Percentiles rank a stretch among this genome's conserved stretches.
These are phyloP conservation scores for Phylloporus sp. DNA, from an alignment of 768 basidiomycete species.

Conservation along the genomic window DNA sequence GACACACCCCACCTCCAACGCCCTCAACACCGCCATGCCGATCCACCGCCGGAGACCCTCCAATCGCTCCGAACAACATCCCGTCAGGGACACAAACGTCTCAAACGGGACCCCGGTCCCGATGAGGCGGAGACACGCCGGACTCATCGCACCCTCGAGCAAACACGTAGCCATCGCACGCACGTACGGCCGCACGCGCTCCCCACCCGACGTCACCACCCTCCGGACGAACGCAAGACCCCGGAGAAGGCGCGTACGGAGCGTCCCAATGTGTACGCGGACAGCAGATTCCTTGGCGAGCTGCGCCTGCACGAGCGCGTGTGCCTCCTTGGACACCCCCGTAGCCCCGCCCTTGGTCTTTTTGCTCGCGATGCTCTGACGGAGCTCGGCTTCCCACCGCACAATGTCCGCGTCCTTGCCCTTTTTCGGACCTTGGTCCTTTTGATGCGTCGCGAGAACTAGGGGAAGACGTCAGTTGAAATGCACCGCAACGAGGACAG, in stretches of 20 bases:
- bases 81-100: constrained; percentile 69
- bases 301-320: constrained; percentile 78
- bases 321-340: constrained; percentile 75
- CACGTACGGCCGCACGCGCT: constrained; percentile 51
- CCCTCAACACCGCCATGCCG: constrained; percentile 79
- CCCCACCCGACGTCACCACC: constrained; percentile 42
- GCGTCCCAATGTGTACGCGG: constrained; percentile 49
- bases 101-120: constrained; percentile 49
- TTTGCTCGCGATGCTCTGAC: constrained; percentile 78
- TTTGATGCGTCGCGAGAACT: constrained; percentile 65
- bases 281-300: constrained; percentile 72
- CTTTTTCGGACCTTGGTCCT: constrained; percentile 49
- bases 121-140: constrained; percentile 52
- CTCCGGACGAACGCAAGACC: constrained; percentile 68
- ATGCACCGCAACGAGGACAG: too few relatives aligned
- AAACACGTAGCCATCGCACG: constrained; percentile 55
- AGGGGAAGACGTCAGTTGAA: not conserved
- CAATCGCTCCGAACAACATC: constrained; percentile 68
- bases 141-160: constrained; percentile 58
- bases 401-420: constrained; percentile 87
- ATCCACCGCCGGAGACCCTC: constrained; percentile 65
- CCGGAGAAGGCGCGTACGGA: constrained; percentile 55
- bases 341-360: constrained; percentile 42
- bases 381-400: constrained; percentile 94
- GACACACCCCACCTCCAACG: constrained; percentile 57